Evolutionary conservation across 2,329 filamentous ascomycete genomes (phyloP).

Genomic region (Stachybotrys echinatus): DNA sequence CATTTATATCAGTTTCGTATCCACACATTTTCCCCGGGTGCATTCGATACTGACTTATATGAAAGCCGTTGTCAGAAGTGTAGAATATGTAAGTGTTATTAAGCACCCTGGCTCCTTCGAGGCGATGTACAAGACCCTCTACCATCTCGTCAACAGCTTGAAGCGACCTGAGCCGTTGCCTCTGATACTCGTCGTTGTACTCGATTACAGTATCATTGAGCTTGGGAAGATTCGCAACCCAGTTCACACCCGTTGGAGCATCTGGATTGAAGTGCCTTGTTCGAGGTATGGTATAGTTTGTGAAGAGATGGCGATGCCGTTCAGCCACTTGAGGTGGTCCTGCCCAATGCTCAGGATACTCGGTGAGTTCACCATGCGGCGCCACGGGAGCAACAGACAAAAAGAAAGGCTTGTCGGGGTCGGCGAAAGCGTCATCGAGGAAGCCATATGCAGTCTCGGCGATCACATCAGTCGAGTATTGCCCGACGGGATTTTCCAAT

Average conservation of each 20-base stretch:
- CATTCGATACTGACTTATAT: slow-evolving; percentile 47
- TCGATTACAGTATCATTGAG: slow-evolving; percentile 21
- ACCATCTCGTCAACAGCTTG: slow-evolving; percentile 40
- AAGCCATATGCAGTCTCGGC: slow-evolving; percentile 45
- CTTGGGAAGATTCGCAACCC: slow-evolving; percentile 31
- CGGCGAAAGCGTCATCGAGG: slow-evolving; percentile 39
- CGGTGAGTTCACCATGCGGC: slow-evolving; percentile 10
- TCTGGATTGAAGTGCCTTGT: slow-evolving; percentile 59
- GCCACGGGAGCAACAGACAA: slow-evolving; percentile 43
- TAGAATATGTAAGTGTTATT: slow-evolving; percentile 46
- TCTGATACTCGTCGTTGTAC: slow-evolving; percentile 31
- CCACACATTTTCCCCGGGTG: slow-evolving; percentile 47
- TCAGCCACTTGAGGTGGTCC: slow-evolving; percentile 25
- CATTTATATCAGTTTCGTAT: slow-evolving; percentile 46
- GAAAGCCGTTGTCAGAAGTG: slow-evolving; percentile 48
- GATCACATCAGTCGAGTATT: slow-evolving; percentile 47
- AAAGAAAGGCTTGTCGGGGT: slow-evolving; percentile 44
- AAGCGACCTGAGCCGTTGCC: slow-evolving; percentile 31
- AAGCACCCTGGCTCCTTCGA: slow-evolving; percentile 22
- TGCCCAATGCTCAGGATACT: background rate
- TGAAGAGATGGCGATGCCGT: slow-evolving; percentile 57
- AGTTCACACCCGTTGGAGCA: slow-evolving; percentile 32
- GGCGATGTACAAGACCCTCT: slow-evolving; percentile 25
- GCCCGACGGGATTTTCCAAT: slow-evolving; percentile 33
- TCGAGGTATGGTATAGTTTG: slow-evolving; percentile 52